A percentile compares a stretch with the other conserved stretches of the same genome.
These are phyloP conservation scores for Pythium aphanidermatum DNA, from an alignment of 352 stramenopile species.

Conservation along the genomic window DNA sequence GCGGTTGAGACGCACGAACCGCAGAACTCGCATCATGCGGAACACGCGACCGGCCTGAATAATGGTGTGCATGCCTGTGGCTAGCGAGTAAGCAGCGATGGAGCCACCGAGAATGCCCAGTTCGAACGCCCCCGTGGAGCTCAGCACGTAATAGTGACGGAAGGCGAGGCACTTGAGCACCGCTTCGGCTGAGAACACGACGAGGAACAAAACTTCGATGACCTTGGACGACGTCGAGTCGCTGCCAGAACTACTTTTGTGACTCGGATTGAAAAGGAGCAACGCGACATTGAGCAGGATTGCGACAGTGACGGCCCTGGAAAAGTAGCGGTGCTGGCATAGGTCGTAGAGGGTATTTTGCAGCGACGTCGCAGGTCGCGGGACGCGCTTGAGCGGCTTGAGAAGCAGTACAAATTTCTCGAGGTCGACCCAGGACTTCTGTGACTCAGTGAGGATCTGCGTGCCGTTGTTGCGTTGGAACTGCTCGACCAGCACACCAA, in stretches of 20 bases:
- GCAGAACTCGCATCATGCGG: conserved; percentile 69
- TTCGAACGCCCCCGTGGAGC: conserved; percentile 49
- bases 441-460: conserved; percentile 68
- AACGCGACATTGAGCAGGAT: conserved; percentile 71
- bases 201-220: conserved; percentile 69
- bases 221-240: conserved; percentile 32
- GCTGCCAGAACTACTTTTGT: background rate
- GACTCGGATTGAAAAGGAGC: conserved; percentile 48
- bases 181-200: conserved; percentile 49
- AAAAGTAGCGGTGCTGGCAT: conserved; percentile 56
- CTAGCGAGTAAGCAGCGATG: conserved; percentile 56
- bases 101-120: conserved; percentile 55
- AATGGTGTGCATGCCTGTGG: conserved; percentile 50
- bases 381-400: conserved; percentile 50
- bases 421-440: conserved; percentile 77
- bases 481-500: conserved; percentile 74
- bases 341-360: conserved; percentile 48
- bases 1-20: conserved; percentile 65
- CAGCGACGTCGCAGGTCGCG: conserved; percentile 22
- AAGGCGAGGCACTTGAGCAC: conserved; percentile 52
- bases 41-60: conserved; percentile 71
- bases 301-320: conserved; percentile 35
- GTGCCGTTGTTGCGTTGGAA: conserved; percentile 83
- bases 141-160: conserved; percentile 60
- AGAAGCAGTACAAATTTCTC: conserved; percentile 77